These are phyloP conservation scores for Diversispora eburnea DNA, from an alignment of 192 early-diverging fungal genomes.

Conservation along the genomic window DNA sequence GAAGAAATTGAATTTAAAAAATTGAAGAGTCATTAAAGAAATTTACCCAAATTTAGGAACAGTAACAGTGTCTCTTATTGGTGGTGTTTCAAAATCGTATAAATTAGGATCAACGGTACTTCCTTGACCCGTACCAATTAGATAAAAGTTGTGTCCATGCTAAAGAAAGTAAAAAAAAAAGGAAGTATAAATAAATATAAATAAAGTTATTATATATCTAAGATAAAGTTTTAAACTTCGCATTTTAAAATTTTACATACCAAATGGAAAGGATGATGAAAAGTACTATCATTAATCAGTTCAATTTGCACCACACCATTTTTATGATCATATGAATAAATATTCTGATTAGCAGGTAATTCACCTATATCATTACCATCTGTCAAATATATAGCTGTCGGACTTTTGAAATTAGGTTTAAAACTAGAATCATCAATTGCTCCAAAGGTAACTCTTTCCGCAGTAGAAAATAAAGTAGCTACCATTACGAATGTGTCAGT, in stretches of 20 bases:
- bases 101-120: conserved; percentile 30
- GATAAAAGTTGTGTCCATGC: conserved; percentile 47
- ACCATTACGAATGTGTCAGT: background rate
- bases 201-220: background rate
- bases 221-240: background rate
- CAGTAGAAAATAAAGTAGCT: background rate
- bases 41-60: conserved; percentile 31
- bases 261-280: conserved; percentile 38
- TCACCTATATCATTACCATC: too few species aligned
- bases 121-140: conserved; percentile 37
- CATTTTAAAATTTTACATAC: conserved; percentile 17
- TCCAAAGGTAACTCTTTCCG: background rate
- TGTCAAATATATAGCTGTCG: too few species aligned
- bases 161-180: conserved; percentile 36
- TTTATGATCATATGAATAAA: too few species aligned
- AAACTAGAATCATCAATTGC: background rate
- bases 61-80: conserved; percentile 39
- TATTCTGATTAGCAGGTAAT: background rate
- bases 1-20: background rate
- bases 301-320: background rate
- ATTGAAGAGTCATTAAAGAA: too few species aligned
- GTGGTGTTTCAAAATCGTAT: conserved; percentile 34
- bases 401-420: too few species aligned
- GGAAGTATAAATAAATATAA: conserved; percentile 4
- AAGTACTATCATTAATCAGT: background rate